Evolutionary conservation across 2,329 filamentous ascomycete genomes (phyloP), one percentile per base, ranked within the genome.

Genomic region (Coniochaeta sp.): DNA sequence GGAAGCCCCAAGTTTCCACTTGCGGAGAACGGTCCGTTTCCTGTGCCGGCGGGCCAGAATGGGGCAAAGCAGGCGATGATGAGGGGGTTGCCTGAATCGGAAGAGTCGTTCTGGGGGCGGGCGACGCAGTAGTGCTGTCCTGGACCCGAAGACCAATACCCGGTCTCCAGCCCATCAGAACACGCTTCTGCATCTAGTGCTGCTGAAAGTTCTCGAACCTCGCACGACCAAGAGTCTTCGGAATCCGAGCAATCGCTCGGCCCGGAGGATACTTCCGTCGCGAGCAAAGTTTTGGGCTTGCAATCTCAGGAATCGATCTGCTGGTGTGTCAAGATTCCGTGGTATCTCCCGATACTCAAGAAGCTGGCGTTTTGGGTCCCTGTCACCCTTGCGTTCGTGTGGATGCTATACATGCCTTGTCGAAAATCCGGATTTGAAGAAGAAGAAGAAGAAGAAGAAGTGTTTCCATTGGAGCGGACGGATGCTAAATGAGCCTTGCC

Each of bases 1-100:
- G 72, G 72, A 6, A 71, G 68, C 36, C 72, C 72, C 0, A 67
- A 65, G 3, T 74, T 73, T 38, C 71, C 71, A 0, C 58, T 67
- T 22, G 71, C 71, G 3, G 68, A 69, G 60, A 74, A 73, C 26
- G 72, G 71, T 2, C 72, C 72, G 10, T 71, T 72, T 34, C 50
- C 59, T 4, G 70, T 71, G 7, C 71, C 71, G 0, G 65, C 69
- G 8, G 71, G 72, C 1, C 71, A 74, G 61, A 62, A 67, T 16
- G 64, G 63, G 1, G 58, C 62, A 57, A 61, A 32, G 4, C 9
- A 47, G 44, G 58, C 55, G 7, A 30, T 40, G 32, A 42, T 60
- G 17, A 54, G 61, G 24, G 61, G 60, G 5, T 30, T 65, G 36
- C 36, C 55, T 26, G 54, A 32, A n/a, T 1, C 10, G 19, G n/a